Evolutionary conservation across 2,329 filamentous ascomycete species (phyloP), one percentile per base, ranked within the genome.

Genomic region (Colletotrichum sansevieriae): DNA sequence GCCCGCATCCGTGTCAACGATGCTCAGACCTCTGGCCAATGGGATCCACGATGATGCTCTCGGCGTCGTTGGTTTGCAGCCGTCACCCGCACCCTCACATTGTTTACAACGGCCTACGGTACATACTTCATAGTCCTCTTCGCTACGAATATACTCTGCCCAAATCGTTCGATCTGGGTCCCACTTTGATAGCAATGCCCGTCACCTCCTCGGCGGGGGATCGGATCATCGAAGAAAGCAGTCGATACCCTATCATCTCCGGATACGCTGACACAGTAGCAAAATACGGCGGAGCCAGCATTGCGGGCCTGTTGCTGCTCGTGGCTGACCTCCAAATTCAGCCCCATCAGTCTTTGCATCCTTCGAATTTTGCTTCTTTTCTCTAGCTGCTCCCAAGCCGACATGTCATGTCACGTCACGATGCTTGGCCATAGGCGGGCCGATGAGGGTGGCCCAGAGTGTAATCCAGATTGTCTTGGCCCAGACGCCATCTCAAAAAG

Each of bases 1-100:
- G 1, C 51, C 37, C 25, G 12, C 18, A 60, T 51, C 35, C 54
- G 15, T 12, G 55, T 44, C 13, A 8, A 18, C 62, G 15, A 65
- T 68, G 61, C 65, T 51, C 62, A 65, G 55, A 39, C 65, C 55
- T 55, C 61, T 49, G 33, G 60, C 41, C 41, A 60, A 41, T 54
- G 12, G 52, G 35, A 22, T 54, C 59, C 52, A 63, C 59, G 52
- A 64, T 68, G 59, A 64, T 68, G 59, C 52, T 68, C 46, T 52
- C 51, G 41, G 29, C 54, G n/a, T 57, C 39, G 41, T 35, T 20
- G 15, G 25, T 56, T n/a, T 12, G 15, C 20, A 49, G 18, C 35
- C 52, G 12, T 52, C 39, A n/a, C 35, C 52, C 10, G 44, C 39
- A n/a, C 15, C 35, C 60, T 22, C 43, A 37, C 15, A 59, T 39